Conservation (phyloP, 257 asterid genomes). For the Mentha longifolia region DNA sequence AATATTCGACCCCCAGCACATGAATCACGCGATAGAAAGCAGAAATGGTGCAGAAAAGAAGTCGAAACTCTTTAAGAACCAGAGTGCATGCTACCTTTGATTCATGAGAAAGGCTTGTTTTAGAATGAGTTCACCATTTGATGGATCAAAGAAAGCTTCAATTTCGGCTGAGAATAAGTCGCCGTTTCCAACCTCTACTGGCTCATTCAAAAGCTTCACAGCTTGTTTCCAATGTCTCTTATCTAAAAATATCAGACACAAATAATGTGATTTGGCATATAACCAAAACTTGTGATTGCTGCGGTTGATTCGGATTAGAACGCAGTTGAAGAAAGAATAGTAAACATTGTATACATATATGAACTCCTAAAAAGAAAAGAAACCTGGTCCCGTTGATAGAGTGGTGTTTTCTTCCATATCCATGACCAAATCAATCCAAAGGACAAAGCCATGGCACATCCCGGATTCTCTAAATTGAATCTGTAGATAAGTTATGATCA, state of each 20-base stretch:
- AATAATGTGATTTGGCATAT: neutral
- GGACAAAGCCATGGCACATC: constrained; percentile 78
- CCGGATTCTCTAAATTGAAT: constrained; percentile 62
- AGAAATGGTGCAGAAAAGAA: neutral
- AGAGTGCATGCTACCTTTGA: constrained; percentile 16
- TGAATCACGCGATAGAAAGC: too few relatives aligned
- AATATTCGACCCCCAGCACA: too few relatives aligned
- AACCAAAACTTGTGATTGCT: neutral
- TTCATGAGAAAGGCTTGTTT: constrained; percentile 45
- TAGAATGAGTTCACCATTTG: constrained; percentile 62
- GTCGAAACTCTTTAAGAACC: neutral
- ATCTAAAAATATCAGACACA: constrained; percentile 44
- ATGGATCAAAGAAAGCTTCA: constrained; percentile 63
- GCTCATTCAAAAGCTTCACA: constrained; percentile 71
- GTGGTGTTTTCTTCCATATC: constrained; percentile 46
- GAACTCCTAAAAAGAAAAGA: too few relatives aligned
- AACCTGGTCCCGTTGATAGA: constrained; percentile 88
- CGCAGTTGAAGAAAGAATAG: neutral
- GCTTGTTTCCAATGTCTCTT: constrained; percentile 90
- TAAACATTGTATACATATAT: too few relatives aligned
- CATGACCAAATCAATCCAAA: constrained; percentile 95
- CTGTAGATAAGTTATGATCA: constrained; percentile 42
- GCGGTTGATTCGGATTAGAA: constrained; percentile 4
- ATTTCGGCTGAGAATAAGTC: constrained; percentile 48
- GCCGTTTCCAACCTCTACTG: constrained; percentile 47